Conservation (phyloP, 192 early-diverging fungal species). For the Phycomyces nitens region DNA sequence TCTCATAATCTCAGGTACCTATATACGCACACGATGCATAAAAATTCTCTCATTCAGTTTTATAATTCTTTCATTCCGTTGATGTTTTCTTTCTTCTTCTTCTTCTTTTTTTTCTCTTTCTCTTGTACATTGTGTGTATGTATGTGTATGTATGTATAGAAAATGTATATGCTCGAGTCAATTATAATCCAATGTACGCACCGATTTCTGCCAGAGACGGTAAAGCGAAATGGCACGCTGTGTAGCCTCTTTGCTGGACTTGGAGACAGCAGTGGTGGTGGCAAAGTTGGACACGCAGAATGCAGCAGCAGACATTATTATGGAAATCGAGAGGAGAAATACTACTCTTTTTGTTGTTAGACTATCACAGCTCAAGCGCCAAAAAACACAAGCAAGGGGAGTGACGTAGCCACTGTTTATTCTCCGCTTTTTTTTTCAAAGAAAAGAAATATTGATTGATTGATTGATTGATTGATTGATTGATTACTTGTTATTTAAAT, state of each 20-base stretch:
- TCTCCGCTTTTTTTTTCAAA: too few relatives aligned
- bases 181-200: constrained; percentile 30
- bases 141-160: too few relatives aligned
- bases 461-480: neutral
- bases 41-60: neutral
- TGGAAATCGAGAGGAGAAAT: too few relatives aligned
- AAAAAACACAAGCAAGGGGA: too few relatives aligned
- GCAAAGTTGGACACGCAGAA: constrained; percentile 45
- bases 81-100: neutral
- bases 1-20: constrained; percentile 73
- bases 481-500: neutral
- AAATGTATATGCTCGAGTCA: neutral
- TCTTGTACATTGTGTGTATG: neutral
- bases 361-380: too few relatives aligned
- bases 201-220: constrained; percentile 65
- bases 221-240: constrained; percentile 62
- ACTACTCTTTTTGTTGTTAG: too few relatives aligned
- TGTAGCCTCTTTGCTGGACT: constrained; percentile 60
- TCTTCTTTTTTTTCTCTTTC: neutral
- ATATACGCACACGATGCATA: neutral
- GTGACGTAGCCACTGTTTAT: too few relatives aligned
- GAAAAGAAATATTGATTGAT: neutral
- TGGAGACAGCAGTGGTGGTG: constrained; percentile 52
- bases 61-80: neutral
- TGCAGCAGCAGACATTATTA: neutral